Evolutionary conservation across 352 stramenopile genomes (phyloP).

Genomic region (Phytophthora pistaciae): DNA sequence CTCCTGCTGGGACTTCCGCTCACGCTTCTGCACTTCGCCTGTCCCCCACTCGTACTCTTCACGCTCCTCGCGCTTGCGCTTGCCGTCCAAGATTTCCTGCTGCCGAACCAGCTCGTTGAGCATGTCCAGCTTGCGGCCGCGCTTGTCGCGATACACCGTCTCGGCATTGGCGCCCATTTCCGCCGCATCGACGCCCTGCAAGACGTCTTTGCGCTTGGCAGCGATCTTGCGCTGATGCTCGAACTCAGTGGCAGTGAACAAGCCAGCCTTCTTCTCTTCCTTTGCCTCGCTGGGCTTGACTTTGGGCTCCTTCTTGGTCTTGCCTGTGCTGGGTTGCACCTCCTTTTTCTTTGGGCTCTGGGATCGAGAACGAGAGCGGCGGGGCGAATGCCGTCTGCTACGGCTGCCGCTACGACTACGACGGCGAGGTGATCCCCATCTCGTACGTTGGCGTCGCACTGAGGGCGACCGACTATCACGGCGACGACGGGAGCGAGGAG

Average conservation of each 20-base stretch:
- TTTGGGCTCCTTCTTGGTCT: constrained; percentile 14
- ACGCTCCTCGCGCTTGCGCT: constrained; percentile 75
- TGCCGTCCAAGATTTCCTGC: constrained; percentile 81
- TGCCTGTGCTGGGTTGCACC: neutral
- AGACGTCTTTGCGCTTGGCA: constrained; percentile 59
- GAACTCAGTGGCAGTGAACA: constrained; percentile 82
- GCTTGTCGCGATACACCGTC: constrained; percentile 88
- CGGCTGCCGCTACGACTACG: constrained; percentile 17
- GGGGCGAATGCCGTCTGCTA: constrained; percentile 13
- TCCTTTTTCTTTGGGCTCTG: constrained; percentile 11
- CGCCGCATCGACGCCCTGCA: constrained; percentile 54
- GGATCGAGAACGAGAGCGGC: constrained; percentile 39
- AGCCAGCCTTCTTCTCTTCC: constrained; percentile 52
- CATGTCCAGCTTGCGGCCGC: constrained; percentile 87
- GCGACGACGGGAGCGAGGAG: constrained; percentile 18
- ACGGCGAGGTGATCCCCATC: constrained; percentile 25
- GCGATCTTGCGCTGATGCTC: constrained; percentile 62
- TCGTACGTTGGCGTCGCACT: constrained; percentile 21
- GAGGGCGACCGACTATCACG: constrained; percentile 30
- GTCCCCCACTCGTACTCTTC: constrained; percentile 90
- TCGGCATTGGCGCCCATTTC: constrained; percentile 83
- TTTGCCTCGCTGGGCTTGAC: neutral
- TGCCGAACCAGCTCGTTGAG: constrained; percentile 86
- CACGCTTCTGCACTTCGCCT: constrained; percentile 82
- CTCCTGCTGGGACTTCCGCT: constrained; percentile 63